Evolutionary conservation across 768 basidiomycete genomes (phyloP).

Genomic region (Collybia nuda): DNA sequence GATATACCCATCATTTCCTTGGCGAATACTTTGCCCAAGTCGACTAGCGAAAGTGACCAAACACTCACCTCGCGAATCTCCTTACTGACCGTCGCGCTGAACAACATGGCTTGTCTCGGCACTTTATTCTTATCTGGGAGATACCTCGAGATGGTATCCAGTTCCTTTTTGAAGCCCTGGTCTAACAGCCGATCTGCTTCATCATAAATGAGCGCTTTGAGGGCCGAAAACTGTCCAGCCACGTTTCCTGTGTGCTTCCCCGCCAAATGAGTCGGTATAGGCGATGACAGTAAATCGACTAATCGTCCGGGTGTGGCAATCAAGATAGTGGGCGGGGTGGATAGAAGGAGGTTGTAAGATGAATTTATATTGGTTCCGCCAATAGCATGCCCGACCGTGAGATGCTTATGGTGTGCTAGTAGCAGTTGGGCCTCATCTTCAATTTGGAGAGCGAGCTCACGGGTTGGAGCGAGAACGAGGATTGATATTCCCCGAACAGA

Average conservation of each 20-base stretch:
- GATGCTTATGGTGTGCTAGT: conserved; percentile 32
- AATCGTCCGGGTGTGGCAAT: conserved; percentile 79
- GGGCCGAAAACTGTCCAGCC: conserved; percentile 28
- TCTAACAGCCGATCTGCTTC: conserved; percentile 78
- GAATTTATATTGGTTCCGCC: conserved; percentile 46
- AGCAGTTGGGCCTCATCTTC: conserved; percentile 60
- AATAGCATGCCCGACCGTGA: conserved; percentile 48
- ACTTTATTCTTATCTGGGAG: conserved; percentile 45
- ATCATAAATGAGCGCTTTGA: conserved; percentile 59
- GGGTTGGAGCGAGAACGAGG: conserved; percentile 69
- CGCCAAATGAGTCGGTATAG: conserved; percentile 28
- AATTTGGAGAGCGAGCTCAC: conserved; percentile 74
- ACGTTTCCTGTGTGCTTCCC: background rate
- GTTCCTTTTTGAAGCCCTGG: conserved; percentile 66
- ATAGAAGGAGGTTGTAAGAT: conserved; percentile 19
- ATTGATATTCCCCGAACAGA: conserved; percentile 44
- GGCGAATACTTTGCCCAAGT: too few relatives aligned
- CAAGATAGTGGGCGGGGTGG: conserved; percentile 48
- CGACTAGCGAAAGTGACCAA: background rate
- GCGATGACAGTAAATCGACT: conserved; percentile 54
- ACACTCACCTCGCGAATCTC: conserved; percentile 53
- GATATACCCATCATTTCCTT: background rate
- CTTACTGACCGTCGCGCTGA: conserved; percentile 75
- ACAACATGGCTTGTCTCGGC: conserved; percentile 65
- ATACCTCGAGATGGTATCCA: conserved; percentile 58